Evolutionary conservation across 2,329 filamentous ascomycete genomes (phyloP).

Genomic region (Pyricularia sp.): DNA sequence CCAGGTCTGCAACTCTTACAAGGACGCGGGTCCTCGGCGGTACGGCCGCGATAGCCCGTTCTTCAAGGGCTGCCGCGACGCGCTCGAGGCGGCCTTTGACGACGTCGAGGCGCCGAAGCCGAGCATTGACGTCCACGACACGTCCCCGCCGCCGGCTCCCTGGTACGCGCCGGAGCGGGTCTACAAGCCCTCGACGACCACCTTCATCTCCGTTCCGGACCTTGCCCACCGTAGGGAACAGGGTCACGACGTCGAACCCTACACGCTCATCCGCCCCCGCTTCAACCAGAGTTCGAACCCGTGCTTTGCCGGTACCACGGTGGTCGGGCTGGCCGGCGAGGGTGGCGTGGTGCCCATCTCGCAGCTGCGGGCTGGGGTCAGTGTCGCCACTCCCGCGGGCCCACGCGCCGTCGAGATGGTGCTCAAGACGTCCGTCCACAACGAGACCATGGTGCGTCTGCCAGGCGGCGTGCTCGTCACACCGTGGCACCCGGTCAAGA

Average conservation of each 20-base stretch:
- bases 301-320: neutral
- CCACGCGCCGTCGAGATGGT: constrained; percentile 34
- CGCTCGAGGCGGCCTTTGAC: constrained; percentile 36
- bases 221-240: neutral
- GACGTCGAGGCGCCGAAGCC: constrained; percentile 29
- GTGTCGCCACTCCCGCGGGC: constrained; percentile 37
- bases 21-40: constrained; percentile 42
- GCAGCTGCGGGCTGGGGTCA: constrained; percentile 29
- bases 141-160: neutral
- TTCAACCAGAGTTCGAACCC: neutral
- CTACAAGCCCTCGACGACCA: constrained; percentile 3
- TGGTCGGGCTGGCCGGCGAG: neutral
- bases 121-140: constrained; percentile 11
- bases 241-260: constrained; percentile 24
- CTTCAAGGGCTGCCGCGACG: constrained; percentile 35
- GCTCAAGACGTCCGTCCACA: constrained; percentile 32
- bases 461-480: constrained; percentile 35
- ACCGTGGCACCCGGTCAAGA: constrained; percentile 44
- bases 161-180: neutral
- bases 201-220: constrained; percentile 11
- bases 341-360: constrained; percentile 28
- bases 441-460: constrained; percentile 30
- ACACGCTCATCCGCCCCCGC: neutral
- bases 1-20: constrained; percentile 49
- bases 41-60: constrained; percentile 38